Base-by-base conservation (phyloP, 176 grass and related monocot genomes). In the Carex myosuroides region DNA sequence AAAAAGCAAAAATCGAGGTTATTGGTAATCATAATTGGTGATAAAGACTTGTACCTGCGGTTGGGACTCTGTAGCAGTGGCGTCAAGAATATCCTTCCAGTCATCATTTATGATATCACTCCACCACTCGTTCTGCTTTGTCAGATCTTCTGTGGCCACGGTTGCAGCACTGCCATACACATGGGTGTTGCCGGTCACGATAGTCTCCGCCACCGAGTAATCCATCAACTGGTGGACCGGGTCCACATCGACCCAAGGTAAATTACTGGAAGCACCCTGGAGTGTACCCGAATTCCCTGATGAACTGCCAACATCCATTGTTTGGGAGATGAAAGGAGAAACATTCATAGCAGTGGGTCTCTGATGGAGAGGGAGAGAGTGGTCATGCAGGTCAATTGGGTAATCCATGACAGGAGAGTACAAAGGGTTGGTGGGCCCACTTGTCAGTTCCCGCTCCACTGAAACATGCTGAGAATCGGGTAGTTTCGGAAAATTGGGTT, bases 61-160 rank as follows among this genome's bases (percentile, higher is more conserved):
- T 63, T 90, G 90, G 70, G 91, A 80, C 84, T 92, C 89, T 32
- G 83, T 68, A 52, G 80, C 59, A 18, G 81, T 86, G 76, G 91
- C 88, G 3, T 93, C 85, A 22, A 93, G 70, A 87, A 98, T 93
- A 86, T 87, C 95, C 87, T 88, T 92, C 95, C 95, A 98, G 90
- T 95, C 91, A 85, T 93, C 95, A 83, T 89, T 88, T 24, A 90
- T 94, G 59, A 93, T 88, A 11, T 93, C 88, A 55, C 61, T 86
- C 92, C 87, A 98, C 91, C 92, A 98, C 67, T 95, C 89, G 35
- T 75, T 90, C 82, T 98, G 91, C 70, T 90, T 95, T 60, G 85
- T 86, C 81, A 83, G 53, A 68, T 87, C 91, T 88, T 92, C 80
- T 46, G 88, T 90, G 72, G 83, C 29, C 75, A 89, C 56, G 79